phyloP scores from a whole-genome alignment of 1,284 basidiomycete genomes.

The Apiotrichum gracile region DNA sequence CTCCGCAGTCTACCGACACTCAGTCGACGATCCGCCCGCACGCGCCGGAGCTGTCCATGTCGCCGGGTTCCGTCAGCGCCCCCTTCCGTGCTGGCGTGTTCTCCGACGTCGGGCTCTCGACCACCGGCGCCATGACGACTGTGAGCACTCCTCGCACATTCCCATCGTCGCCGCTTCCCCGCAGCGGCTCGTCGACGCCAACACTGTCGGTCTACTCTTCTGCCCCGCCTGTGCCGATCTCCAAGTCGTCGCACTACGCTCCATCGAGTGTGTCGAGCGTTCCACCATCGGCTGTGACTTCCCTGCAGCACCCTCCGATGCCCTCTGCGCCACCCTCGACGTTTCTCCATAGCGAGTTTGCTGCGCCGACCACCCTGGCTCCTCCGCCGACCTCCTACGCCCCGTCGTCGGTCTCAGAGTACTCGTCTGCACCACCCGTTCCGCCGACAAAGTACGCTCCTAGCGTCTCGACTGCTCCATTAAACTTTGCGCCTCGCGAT shows the following conservation, averaged over 20 bases:
- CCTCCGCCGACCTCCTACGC: neutral
- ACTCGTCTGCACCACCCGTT: neutral
- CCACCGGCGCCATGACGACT: neutral
- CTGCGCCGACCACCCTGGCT: neutral
- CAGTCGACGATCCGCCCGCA: too few relatives aligned
- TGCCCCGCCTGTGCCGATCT: slow-evolving; percentile 25
- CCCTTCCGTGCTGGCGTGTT: neutral
- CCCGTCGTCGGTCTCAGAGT: neutral
- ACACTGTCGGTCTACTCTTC: neutral
- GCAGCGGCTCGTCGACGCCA: neutral
- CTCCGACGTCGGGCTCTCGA: neutral
- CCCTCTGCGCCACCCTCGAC: neutral
- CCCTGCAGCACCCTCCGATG: neutral
- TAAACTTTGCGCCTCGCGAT: neutral
- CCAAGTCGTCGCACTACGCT: slow-evolving; percentile 1
- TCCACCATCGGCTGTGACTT: neutral
- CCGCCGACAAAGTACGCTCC: neutral
- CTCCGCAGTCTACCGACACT: too few relatives aligned
- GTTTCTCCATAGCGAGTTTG: neutral
- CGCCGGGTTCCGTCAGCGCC: neutral
- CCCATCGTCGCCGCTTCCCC: neutral
- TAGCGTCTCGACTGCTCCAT: neutral
- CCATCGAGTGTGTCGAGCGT: neutral
- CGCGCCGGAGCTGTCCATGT: neutral
- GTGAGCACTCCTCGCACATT: neutral